A percentile compares a stretch with the other conserved stretches of the same genome.
Conservation (phyloP, 2,329 filamentous ascomycete species). For the Stromatinia cepivora region DNA sequence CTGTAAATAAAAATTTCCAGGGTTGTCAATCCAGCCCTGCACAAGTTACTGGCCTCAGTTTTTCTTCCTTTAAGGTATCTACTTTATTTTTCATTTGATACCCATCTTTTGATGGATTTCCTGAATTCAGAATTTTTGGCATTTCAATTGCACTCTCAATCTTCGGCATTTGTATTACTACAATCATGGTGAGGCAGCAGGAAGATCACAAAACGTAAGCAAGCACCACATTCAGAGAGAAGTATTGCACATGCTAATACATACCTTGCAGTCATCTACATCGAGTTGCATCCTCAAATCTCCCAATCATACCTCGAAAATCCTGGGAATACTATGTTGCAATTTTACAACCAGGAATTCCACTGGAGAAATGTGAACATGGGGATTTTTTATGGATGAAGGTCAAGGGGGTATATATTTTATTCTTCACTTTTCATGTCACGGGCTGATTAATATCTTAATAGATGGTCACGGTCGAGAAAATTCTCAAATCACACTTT, state of each 20-base stretch:
- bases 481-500: neutral
- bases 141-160: neutral
- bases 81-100: neutral
- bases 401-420: neutral
- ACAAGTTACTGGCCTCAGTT: too few relatives aligned
- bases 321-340: conserved; percentile 13
- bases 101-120: neutral
- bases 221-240: rapidly evolving
- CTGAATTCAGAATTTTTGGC: too few relatives aligned
- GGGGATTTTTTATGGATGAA: conserved; percentile 9
- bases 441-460: neutral
- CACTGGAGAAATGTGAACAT: conserved; percentile 1
- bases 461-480: neutral
- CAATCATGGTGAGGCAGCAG: neutral
- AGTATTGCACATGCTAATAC: neutral
- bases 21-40: too few relatives aligned
- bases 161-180: too few relatives aligned
- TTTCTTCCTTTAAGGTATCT: too few relatives aligned
- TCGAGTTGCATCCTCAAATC: conserved; percentile 10
- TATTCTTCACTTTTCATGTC: too few relatives aligned
- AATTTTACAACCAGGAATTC: conserved; percentile 2
- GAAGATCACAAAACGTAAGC: neutral
- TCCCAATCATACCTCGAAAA: neutral
- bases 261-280: neutral
- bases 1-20: too few relatives aligned